A percentile compares a stretch with the other conserved stretches of the same genome.
These are phyloP conservation scores for Sporothrix variecibatus DNA, from an alignment of 2,329 filamentous ascomycete genomes.

Conservation along the genomic window DNA sequence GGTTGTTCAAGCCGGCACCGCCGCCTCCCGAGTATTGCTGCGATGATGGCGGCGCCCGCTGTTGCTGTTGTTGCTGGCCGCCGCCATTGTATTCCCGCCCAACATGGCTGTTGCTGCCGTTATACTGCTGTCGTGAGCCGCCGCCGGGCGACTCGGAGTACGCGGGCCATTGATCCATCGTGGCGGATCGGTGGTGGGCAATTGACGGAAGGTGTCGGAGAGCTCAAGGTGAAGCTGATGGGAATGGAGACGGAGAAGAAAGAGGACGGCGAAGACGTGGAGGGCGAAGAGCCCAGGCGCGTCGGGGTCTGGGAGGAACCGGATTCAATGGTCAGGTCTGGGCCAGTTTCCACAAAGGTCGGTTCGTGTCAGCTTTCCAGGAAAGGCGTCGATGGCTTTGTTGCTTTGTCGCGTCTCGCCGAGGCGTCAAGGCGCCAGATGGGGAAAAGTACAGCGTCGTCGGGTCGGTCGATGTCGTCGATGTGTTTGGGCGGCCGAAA, in stretches of 20 bases:
- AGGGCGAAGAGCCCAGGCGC: constrained; percentile 9
- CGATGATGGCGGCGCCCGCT: constrained; percentile 28
- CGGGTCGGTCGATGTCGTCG: constrained; percentile 8
- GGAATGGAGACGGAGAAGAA: not conserved
- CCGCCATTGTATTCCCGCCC: constrained; percentile 33
- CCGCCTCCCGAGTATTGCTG: constrained; percentile 33
- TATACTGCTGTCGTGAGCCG: constrained; percentile 65
- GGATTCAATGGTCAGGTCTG: not conserved
- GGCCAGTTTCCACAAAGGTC: not conserved
- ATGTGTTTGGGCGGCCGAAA: constrained; percentile 13
- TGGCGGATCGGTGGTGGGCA: constrained; percentile 9
- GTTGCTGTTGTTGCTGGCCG: constrained; percentile 32
- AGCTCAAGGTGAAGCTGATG: not conserved
- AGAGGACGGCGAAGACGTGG: not conserved
- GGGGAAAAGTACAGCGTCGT: not conserved
- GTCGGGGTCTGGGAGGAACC: not conserved
- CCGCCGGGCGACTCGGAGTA: constrained; percentile 66
- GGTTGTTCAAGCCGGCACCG: constrained; percentile 16
- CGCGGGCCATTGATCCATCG: constrained; percentile 66
- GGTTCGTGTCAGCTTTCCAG: not conserved
- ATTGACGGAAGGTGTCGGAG: not conserved
- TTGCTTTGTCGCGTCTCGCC: constrained; percentile 7
- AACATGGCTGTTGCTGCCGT: constrained; percentile 44
- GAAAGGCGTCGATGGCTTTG: not conserved
- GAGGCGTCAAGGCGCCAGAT: constrained; percentile 7